phyloP scores from a whole-genome alignment of 257 asterid genomes.

The Coffea canephora region DNA sequence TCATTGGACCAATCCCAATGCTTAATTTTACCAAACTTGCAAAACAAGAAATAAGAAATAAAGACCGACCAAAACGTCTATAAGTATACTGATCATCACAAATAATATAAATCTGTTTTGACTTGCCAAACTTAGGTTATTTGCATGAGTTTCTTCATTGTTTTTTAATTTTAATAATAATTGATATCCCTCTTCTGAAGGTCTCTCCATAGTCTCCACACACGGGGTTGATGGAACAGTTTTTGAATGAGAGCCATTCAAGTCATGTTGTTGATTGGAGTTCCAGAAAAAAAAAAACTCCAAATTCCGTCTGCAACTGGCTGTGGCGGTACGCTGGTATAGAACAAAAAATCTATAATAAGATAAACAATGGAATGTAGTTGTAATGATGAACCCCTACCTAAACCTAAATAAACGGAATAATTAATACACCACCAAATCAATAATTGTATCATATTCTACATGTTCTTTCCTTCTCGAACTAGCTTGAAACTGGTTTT shows the following conservation, averaged over 20 bases:
- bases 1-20: no score
- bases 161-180: no score
- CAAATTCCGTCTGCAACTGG: not conserved
- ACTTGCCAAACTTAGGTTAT: no score
- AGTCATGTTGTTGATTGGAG: not conserved
- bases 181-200: no score
- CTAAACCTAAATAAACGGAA: not conserved
- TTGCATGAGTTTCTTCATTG: no score
- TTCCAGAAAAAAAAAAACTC: not conserved
- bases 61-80: no score
- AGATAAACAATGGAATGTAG: not conserved
- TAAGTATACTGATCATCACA: no score
- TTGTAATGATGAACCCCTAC: not conserved
- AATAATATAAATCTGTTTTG: no score
- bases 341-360: not conserved
- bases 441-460: not conserved
- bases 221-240: not conserved
- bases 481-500: not conserved
- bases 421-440: not conserved
- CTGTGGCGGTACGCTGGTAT: not conserved
- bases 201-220: not conserved
- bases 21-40: no score
- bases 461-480: not conserved
- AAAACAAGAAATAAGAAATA: no score
- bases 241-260: not conserved